Percentiles rank a stretch among this genome's conserved stretches.
Conservation (phyloP, 164 flowering plant genomes). For the Annona squamosa region DNA sequence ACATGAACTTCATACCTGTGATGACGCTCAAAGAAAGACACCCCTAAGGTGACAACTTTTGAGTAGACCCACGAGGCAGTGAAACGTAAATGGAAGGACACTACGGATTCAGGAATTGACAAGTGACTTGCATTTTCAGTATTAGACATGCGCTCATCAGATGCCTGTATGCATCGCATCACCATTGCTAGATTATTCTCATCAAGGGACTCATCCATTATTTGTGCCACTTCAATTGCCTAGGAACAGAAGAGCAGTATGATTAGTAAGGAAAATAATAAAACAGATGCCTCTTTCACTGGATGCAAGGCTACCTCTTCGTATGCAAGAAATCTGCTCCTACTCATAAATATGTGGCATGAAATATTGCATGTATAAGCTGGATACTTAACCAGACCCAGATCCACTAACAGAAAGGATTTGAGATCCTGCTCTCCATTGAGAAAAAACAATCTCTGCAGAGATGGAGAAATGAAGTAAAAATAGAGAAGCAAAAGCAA, state of each 20-base stretch:
- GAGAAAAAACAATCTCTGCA: conserved; percentile 89
- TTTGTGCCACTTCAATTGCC: conserved; percentile 90
- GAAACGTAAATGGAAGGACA: conserved; percentile 40
- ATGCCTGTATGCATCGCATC: conserved; percentile 52
- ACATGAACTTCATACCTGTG: conserved; percentile 37
- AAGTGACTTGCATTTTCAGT: conserved; percentile 15
- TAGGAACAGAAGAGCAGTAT: conserved; percentile 18
- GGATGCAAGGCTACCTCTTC: conserved; percentile 57
- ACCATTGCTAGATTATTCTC: conserved; percentile 41
- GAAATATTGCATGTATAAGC: conserved; percentile 56
- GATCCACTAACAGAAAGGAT: conserved; percentile 70
- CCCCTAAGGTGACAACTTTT: conserved; percentile 62
- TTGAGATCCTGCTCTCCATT: conserved; percentile 89
- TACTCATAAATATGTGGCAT: conserved; percentile 45
- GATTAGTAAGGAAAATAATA: conserved; percentile 10
- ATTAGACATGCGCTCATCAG: conserved; percentile 44
- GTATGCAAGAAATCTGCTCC: conserved; percentile 59
- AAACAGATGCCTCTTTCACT: not conserved
- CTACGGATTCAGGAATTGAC: conserved; percentile 19
- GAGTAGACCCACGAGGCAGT: conserved; percentile 78
- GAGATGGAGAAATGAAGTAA: not conserved
- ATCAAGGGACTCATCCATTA: conserved; percentile 79
- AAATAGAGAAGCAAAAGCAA: not conserved
- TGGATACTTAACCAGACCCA: conserved; percentile 86
- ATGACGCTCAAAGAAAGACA: conserved; percentile 73